phyloP scores from a whole-genome alignment of 768 basidiomycete genomes.

The Boletus rubroflammeus region DNA sequence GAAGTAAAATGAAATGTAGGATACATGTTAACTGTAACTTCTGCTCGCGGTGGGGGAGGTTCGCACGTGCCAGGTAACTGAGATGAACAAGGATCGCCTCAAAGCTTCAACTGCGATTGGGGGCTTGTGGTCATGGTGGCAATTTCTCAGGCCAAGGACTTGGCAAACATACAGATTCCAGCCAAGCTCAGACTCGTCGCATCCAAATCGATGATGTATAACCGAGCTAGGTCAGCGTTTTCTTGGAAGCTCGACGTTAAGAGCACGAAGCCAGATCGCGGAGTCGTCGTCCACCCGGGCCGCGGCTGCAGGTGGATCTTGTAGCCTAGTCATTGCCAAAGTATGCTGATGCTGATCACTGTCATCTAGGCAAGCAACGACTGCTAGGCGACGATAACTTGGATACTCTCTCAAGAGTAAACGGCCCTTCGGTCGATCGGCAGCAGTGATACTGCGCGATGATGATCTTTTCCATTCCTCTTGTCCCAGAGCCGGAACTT shows the following conservation, averaged over 20 bases:
- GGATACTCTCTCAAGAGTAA: background rate
- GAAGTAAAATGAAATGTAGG: conserved; percentile 11
- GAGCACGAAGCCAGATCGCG: background rate
- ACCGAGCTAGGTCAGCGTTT: too few species aligned
- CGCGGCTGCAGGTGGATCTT: background rate
- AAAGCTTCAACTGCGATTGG: background rate
- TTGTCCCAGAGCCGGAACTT: background rate
- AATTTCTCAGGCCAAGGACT: background rate
- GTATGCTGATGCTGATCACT: background rate
- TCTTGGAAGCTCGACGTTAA: background rate
- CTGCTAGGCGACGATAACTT: background rate
- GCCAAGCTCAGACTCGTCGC: background rate
- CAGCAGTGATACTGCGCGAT: background rate
- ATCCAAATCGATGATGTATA: too few species aligned
- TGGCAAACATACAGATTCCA: background rate
- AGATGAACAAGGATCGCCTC: too few species aligned
- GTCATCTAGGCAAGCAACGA: background rate
- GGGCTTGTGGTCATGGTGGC: background rate
- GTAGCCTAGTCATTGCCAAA: background rate
- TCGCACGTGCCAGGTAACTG: background rate
- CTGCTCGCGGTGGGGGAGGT: background rate
- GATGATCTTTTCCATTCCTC: too few species aligned
- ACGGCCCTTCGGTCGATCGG: background rate
- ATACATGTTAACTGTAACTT: background rate
- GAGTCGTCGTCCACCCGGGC: background rate